phyloP scores from a whole-genome alignment of 192 early-diverging fungal species.

The Backusella australiensis region DNA sequence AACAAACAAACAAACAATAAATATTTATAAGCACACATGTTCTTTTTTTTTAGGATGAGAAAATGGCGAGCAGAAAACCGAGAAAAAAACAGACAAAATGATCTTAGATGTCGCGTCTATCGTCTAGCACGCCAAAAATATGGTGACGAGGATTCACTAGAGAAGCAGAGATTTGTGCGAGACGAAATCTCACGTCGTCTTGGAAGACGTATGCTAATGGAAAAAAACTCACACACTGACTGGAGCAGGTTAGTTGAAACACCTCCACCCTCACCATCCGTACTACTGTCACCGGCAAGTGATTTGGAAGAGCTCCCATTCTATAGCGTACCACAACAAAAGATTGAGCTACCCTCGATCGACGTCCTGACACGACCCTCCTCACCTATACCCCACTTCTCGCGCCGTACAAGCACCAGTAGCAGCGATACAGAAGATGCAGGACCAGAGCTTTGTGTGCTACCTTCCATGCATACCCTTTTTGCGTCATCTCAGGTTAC shows the following conservation, averaged over 20 bases:
- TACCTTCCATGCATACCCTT: constrained; percentile 19
- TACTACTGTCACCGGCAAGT: background rate
- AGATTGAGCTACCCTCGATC: constrained; percentile 31
- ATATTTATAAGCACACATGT: background rate
- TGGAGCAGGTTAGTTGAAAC: background rate
- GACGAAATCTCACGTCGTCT: constrained; percentile 57
- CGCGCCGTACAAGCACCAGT: background rate
- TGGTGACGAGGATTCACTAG: constrained; percentile 59
- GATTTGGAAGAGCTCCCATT: constrained; percentile 27
- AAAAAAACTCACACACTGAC: background rate
- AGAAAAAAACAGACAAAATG: constrained; percentile 62
- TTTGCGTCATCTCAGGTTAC: constrained; percentile 6
- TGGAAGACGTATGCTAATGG: constrained; percentile 29
- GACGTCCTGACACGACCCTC: background rate
- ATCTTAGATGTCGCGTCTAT: constrained; percentile 72
- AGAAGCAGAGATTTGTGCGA: constrained; percentile 63
- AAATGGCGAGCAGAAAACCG: constrained; percentile 50
- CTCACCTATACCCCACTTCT: constrained; percentile 15
- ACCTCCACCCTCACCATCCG: constrained; percentile 7
- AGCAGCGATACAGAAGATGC: background rate
- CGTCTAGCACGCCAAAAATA: constrained; percentile 59
- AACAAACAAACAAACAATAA: background rate
- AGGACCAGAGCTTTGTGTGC: background rate
- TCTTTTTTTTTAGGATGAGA: constrained; percentile 36
- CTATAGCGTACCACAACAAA: constrained; percentile 28